These are phyloP conservation scores for Plasmodium berghei DNA, from an alignment of 169 alveolate species.

Conservation along the genomic window DNA sequence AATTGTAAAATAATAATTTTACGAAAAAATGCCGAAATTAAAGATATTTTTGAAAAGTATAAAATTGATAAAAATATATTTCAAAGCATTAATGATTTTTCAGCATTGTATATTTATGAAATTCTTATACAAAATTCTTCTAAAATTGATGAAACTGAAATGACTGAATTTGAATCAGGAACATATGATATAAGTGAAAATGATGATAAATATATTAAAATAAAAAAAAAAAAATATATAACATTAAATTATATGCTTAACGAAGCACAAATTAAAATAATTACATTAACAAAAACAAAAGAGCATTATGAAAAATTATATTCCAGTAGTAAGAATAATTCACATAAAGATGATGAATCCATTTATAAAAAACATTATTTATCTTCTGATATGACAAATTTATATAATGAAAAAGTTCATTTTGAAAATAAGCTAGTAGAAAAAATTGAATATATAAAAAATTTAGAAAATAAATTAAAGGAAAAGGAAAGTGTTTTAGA, in stretches of 20 bases:
- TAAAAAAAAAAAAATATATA: conserved; percentile 32
- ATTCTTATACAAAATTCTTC: conserved; percentile 6
- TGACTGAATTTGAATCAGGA: not conserved
- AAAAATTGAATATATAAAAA: conserved; percentile 12
- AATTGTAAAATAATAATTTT: conserved; percentile 28
- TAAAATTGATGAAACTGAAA: conserved; percentile 2
- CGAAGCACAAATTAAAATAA: conserved; percentile 49
- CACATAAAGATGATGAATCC: conserved; percentile 7
- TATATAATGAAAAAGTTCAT: conserved; percentile 24
- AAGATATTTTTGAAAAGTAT: conserved; percentile 1
- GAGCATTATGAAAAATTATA: conserved; percentile 28
- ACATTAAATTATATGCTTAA: conserved; percentile 36
- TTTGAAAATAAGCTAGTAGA: conserved; percentile 30
- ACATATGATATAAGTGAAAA: not conserved
- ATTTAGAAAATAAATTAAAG: conserved; percentile 18
- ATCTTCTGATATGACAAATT: not conserved
- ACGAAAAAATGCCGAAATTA: conserved; percentile 20
- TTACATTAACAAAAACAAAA: conserved; percentile 23
- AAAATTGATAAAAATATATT: conserved; percentile 3
- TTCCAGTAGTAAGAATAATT: conserved; percentile 3
- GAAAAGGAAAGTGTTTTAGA: conserved; percentile 17
- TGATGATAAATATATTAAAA: conserved; percentile 33
- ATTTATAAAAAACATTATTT: conserved; percentile 15
- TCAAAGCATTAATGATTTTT: conserved; percentile 9
- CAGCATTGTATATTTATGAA: conserved; percentile 48